A percentile compares a stretch with the other conserved stretches of the same genome.
These are phyloP conservation scores for Leccinellum luteum DNA, from an alignment of 768 basidiomycete genomes.

Conservation along the genomic window DNA sequence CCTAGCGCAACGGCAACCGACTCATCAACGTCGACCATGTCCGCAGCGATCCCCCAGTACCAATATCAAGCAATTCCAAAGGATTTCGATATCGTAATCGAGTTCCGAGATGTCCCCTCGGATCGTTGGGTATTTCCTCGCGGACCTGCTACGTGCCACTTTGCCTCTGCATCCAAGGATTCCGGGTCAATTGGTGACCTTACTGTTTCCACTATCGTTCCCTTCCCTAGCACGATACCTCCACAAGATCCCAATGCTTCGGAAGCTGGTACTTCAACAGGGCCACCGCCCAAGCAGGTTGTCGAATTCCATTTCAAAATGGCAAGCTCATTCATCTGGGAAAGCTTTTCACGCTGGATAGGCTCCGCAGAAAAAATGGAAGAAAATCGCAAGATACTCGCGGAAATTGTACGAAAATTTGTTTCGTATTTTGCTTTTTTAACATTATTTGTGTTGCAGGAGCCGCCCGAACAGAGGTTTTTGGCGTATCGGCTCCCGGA, in stretches of 20 bases:
- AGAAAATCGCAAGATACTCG: slow-evolving; percentile 45
- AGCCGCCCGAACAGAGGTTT: slow-evolving; percentile 45
- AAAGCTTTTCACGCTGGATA: slow-evolving; percentile 58
- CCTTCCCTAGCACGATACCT: slow-evolving; percentile 35
- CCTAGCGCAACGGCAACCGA: neutral
- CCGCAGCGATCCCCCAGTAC: slow-evolving; percentile 18
- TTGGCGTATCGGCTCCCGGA: slow-evolving; percentile 57
- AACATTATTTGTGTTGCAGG: slow-evolving; percentile 29
- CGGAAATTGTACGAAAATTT: slow-evolving; percentile 40
- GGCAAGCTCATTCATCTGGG: slow-evolving; percentile 51
- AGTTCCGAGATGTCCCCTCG: slow-evolving; percentile 59
- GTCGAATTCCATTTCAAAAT: slow-evolving; percentile 49
- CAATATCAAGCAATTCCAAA: slow-evolving; percentile 37
- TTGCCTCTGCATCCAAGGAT: slow-evolving; percentile 20
- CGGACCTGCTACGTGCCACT: slow-evolving; percentile 51
- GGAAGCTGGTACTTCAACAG: slow-evolving; percentile 10
- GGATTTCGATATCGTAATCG: slow-evolving; percentile 71
- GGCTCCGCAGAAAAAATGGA: slow-evolving; percentile 54
- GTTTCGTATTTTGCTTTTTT: neutral
- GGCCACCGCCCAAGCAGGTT: slow-evolving; percentile 29
- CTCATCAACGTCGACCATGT: slow-evolving; percentile 14
- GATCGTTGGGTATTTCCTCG: slow-evolving; percentile 73
- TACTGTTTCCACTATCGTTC: slow-evolving; percentile 44
- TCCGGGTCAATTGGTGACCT: slow-evolving; percentile 29
- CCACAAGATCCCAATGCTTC: slow-evolving; percentile 9